Evolutionary conservation across 352 stramenopile genomes (phyloP).

Genomic region (Globisporangium solare): DNA sequence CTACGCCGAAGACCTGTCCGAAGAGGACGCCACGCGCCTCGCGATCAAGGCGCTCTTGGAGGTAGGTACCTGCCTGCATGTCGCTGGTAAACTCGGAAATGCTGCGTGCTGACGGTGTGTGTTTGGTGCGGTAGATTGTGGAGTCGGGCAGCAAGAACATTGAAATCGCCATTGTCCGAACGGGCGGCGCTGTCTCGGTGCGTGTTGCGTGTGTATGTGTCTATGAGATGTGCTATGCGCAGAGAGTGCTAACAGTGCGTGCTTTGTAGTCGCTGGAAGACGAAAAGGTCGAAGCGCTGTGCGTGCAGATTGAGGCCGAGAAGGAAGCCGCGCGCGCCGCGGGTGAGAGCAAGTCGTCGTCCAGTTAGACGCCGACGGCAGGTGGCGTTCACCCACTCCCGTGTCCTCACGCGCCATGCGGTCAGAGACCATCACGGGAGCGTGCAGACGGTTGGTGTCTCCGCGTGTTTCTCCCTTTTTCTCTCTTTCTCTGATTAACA

Average conservation of each 20-base stretch:
- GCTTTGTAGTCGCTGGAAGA: conserved; percentile 63
- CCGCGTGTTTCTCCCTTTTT: too few relatives aligned
- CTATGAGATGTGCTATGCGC: conserved; percentile 2
- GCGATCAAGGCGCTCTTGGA: conserved; percentile 96
- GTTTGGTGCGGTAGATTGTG: conserved; percentile 60
- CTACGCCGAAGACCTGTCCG: conserved; percentile 90
- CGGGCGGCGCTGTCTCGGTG: conserved; percentile 57
- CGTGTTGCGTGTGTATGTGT: not conserved
- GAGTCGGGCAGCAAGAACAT: conserved; percentile 99
- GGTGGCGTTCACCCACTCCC: too few relatives aligned
- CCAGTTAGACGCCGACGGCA: conserved; percentile 7
- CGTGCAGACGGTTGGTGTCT: too few relatives aligned
- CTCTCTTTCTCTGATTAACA: too few relatives aligned
- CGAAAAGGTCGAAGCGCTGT: conserved; percentile 77
- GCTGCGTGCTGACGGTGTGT: not conserved
- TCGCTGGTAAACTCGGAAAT: too few relatives aligned
- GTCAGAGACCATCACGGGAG: too few relatives aligned
- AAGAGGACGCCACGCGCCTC: conserved; percentile 90
- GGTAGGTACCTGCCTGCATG: too few relatives aligned
- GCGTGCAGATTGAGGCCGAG: conserved; percentile 76
- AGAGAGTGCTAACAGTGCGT: conserved; percentile 3
- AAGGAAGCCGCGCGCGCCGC: conserved; percentile 74
- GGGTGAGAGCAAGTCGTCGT: conserved; percentile 75
- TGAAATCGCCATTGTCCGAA: conserved; percentile 94
- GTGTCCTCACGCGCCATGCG: too few relatives aligned